These are phyloP conservation scores for Cordyceps cicadae DNA, from an alignment of 2,329 filamentous ascomycete genomes.

Conservation along the genomic window DNA sequence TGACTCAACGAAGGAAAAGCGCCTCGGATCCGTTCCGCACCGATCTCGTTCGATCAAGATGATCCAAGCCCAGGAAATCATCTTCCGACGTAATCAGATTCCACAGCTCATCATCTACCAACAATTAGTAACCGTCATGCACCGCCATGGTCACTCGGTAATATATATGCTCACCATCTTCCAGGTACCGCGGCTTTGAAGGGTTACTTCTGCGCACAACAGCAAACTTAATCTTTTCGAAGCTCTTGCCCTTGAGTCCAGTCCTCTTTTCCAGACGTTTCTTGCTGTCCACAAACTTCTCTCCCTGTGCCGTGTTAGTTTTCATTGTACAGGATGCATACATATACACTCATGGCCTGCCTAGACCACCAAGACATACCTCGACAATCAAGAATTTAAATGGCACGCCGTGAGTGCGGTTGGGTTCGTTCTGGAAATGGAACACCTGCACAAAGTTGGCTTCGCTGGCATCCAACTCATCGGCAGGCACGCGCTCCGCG, in stretches of 20 bases:
- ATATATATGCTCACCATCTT: slow-evolving; percentile 61
- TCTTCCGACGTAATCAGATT: slow-evolving; percentile 45
- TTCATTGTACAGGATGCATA: neutral
- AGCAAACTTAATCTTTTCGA: slow-evolving; percentile 97
- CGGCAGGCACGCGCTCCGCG: slow-evolving; percentile 71
- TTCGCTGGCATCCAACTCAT: slow-evolving; percentile 52
- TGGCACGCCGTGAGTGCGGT: slow-evolving; percentile 75
- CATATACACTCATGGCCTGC: neutral
- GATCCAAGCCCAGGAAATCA: slow-evolving; percentile 57
- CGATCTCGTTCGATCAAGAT: slow-evolving; percentile 52
- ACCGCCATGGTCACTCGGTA: neutral
- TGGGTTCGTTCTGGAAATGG: slow-evolving; percentile 87
- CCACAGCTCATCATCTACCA: slow-evolving; percentile 50
- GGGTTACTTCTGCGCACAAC: slow-evolving; percentile 64
- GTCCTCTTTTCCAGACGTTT: slow-evolving; percentile 88
- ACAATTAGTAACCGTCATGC: slow-evolving; percentile 16
- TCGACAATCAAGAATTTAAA: slow-evolving; percentile 84
- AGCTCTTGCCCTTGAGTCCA: slow-evolving; percentile 93
- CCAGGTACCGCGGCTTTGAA: slow-evolving; percentile 71
- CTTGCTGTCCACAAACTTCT: slow-evolving; percentile 84
- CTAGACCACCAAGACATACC: slow-evolving; percentile 39
- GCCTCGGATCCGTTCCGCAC: slow-evolving; percentile 54
- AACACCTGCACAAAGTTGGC: slow-evolving; percentile 66
- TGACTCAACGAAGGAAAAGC: slow-evolving; percentile 46
- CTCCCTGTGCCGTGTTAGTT: slow-evolving; percentile 45